Base-by-base conservation (phyloP, 2,329 filamentous ascomycete species). In the Geosmithia flava region DNA sequence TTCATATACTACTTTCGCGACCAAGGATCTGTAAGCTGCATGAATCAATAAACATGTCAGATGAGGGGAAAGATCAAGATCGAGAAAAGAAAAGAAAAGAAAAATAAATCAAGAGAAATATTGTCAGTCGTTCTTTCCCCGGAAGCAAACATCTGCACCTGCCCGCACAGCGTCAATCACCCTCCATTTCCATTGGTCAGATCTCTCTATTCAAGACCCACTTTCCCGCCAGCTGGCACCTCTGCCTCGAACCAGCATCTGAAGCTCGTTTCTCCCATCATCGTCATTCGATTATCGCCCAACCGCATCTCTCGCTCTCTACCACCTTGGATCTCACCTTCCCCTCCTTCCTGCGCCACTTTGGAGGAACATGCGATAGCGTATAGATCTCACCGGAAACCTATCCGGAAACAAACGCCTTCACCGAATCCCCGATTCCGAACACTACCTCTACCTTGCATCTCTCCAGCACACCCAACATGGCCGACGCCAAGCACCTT, bases 401-500 rank as follows among this genome's bases (percentile, higher is more conserved):
- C 33, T 37, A 11, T 37, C 33, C 33, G 33, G 33, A 37, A 37
- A 6, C 6, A 7, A 7, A 3, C 33, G 11, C 10, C 33, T 19
- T 16, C n/a, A 42, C 42, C 11, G 13, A n/a, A n/a, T n/a, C 15
- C 42, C 20, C 42, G 20, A 23, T 27, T 44, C 37, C 13, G 37
- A 39, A 42, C 39, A 27, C 19, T 13, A 29, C 13, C 39, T 20
- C 15, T 17, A 11, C 23, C 39, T 17, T 42, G 19, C 47, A 10
- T 23, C 37, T 15, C 16, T 19, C 48, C 49, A 20, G 20, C 47
- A 48, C 48, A 55, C 64, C 62, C 15, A 48, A 55, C 13, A 46
- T 42, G 7, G 52, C 57, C 17, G 61, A 60, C 3, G 23, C 64
- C 6, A 53, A 58, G 46, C 57, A 59, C 49, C 58, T 71, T 3